Evolutionary conservation across 768 basidiomycete genomes (phyloP).

Genomic region (Russula foetens): DNA sequence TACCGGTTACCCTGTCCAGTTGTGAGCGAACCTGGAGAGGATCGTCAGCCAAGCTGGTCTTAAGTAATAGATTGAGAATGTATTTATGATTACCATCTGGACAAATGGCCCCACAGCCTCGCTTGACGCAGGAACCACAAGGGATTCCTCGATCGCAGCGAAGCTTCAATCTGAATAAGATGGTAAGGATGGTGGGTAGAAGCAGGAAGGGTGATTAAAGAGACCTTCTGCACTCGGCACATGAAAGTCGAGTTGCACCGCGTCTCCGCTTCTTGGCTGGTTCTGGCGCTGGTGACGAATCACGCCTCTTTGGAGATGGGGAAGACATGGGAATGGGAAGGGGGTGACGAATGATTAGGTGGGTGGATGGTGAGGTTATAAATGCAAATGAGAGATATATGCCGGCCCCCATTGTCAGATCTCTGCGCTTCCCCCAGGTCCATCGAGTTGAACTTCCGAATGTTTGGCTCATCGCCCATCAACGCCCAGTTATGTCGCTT

Average conservation of each 20-base stretch:
- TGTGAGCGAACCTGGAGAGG: slow-evolving; percentile 55
- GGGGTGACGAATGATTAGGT: slow-evolving; percentile 22
- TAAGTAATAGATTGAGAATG: background rate
- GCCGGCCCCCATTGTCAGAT: background rate
- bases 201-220: background rate
- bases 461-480: background rate
- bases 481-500: background rate
- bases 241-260: slow-evolving; percentile 69
- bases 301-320: slow-evolving; percentile 25
- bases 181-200: slow-evolving; percentile 16
- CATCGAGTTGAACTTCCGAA: background rate
- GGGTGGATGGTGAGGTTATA: background rate
- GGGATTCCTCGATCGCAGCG: slow-evolving; percentile 72
- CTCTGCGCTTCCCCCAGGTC: background rate
- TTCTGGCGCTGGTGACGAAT: slow-evolving; percentile 23
- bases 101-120: slow-evolving; percentile 74
- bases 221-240: slow-evolving; percentile 73
- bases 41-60: background rate
- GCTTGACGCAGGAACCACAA: slow-evolving; percentile 74
- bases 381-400: background rate
- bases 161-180: slow-evolving; percentile 45
- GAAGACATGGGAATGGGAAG: slow-evolving; percentile 23
- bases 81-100: slow-evolving; percentile 48
- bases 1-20: slow-evolving; percentile 80
- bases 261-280: slow-evolving; percentile 43